These are phyloP conservation scores for Penicillium sp. DNA, from an alignment of 2,329 filamentous ascomycete genomes.

Conservation along the genomic window DNA sequence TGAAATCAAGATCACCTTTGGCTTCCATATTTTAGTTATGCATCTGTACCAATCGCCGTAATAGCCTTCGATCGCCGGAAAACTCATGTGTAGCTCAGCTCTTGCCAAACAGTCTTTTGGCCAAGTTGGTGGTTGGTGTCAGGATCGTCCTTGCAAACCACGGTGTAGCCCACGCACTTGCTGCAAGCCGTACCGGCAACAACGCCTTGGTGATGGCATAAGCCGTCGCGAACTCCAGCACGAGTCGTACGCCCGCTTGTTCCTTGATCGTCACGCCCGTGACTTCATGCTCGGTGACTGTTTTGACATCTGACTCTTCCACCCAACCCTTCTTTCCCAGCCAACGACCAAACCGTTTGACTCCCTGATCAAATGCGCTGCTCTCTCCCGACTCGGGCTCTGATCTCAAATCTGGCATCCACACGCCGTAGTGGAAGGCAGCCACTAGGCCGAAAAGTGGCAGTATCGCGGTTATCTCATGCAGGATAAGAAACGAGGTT, in stretches of 20 bases:
- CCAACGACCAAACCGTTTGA: constrained; percentile 70
- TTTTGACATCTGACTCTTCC: constrained; percentile 38
- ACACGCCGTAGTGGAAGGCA: constrained; percentile 72
- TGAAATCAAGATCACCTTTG: constrained; percentile 8
- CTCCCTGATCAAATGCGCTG: constrained; percentile 50
- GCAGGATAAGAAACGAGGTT: constrained; percentile 78
- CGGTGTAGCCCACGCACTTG: constrained; percentile 83
- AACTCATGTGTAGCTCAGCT: constrained; percentile 9
- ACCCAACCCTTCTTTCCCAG: constrained; percentile 79
- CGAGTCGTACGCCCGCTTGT: constrained; percentile 46
- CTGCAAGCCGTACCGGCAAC: constrained; percentile 66
- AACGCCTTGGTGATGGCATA: constrained; percentile 86
- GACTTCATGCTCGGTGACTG: constrained; percentile 35
- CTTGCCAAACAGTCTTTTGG: constrained; percentile 36
- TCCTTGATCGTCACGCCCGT: constrained; percentile 24
- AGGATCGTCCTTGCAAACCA: constrained; percentile 74
- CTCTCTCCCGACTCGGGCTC: constrained; percentile 18
- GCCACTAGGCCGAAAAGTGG: constrained; percentile 70
- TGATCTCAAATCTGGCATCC: constrained; percentile 55
- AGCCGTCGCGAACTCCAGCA: constrained; percentile 72
- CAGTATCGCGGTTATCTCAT: constrained; percentile 83
- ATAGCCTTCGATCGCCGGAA: constrained; percentile 9
- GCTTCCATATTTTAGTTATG: constrained; percentile 12
- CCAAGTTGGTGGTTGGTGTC: constrained; percentile 39
- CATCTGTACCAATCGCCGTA: no score